Evolutionary conservation across 2,329 filamentous ascomycete genomes (phyloP).

Genomic region (Capronia coronata): DNA sequence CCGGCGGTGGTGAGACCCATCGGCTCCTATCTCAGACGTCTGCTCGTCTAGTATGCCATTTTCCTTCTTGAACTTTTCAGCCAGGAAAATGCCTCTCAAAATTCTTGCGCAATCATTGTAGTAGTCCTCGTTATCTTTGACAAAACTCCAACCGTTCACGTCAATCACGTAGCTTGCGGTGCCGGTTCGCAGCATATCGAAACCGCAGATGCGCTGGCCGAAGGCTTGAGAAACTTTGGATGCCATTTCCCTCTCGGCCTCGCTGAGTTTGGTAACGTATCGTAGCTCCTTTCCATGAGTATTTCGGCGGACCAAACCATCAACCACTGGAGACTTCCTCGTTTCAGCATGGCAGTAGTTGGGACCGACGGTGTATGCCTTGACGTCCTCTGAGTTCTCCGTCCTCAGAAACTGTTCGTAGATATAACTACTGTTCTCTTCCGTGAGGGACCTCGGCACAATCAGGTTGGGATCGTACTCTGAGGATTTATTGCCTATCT

Average conservation of each 20-base stretch:
- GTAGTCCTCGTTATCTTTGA: conserved; percentile 98
- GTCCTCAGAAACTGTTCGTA: conserved; percentile 97
- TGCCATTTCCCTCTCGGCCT: conserved; percentile 78
- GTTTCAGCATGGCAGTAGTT: conserved; percentile 95
- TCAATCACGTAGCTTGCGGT: conserved; percentile 96
- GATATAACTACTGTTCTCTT: conserved; percentile 77
- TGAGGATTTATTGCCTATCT: conserved; percentile 98
- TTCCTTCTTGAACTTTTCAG: conserved; percentile 55
- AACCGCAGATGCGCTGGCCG: conserved; percentile 90
- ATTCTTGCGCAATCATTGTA: conserved; percentile 88
- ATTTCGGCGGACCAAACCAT: conserved; percentile 90
- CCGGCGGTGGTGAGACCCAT: conserved; percentile 29
- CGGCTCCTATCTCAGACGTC: conserved; percentile 30
- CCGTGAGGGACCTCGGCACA: conserved; percentile 72
- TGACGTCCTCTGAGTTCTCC: conserved; percentile 96
- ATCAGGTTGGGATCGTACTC: conserved; percentile 76
- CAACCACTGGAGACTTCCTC: conserved; percentile 91
- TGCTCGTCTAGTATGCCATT: conserved; percentile 33
- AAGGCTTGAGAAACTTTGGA: conserved; percentile 85
- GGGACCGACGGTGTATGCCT: conserved; percentile 93
- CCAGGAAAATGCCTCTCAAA: conserved; percentile 78
- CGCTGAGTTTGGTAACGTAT: conserved; percentile 79
- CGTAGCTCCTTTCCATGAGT: conserved; percentile 95
- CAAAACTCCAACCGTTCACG: conserved; percentile 99
- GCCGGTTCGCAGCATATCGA: conserved; percentile 80